Evolutionary conservation across 768 basidiomycete species (phyloP).

Genomic region (Stropharia rugosoannulata): DNA sequence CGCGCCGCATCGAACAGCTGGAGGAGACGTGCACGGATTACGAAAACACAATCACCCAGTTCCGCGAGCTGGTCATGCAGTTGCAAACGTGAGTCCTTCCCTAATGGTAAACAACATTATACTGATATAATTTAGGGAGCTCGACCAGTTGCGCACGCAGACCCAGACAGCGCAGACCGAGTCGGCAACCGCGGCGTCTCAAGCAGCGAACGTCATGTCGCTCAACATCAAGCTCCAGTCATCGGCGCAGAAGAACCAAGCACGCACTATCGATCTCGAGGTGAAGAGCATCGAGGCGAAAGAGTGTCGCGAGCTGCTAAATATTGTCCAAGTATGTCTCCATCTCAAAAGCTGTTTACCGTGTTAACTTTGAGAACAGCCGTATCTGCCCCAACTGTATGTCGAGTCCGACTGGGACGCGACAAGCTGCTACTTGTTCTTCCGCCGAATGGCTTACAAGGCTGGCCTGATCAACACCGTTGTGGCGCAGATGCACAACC

Average conservation of each 20-base stretch:
- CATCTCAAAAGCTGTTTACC: background rate
- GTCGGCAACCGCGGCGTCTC: slow-evolving; percentile 79
- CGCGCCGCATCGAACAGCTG: slow-evolving; percentile 60
- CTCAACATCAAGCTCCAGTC: slow-evolving; percentile 94
- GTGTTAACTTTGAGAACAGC: slow-evolving; percentile 40
- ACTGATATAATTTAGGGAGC: slow-evolving; percentile 55
- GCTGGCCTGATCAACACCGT: slow-evolving; percentile 82
- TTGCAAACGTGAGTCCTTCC: slow-evolving; percentile 63
- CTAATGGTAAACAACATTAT: background rate
- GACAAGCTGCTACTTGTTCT: slow-evolving; percentile 88
- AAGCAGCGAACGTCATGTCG: slow-evolving; percentile 92
- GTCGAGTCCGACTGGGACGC: slow-evolving; percentile 88
- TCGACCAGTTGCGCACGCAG: slow-evolving; percentile 79
- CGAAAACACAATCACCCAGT: slow-evolving; percentile 86
- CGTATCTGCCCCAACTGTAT: slow-evolving; percentile 90
- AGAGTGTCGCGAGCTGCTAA: slow-evolving; percentile 77
- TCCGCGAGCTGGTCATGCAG: slow-evolving; percentile 86
- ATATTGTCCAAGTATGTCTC: slow-evolving; percentile 71
- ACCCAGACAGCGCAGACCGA: slow-evolving; percentile 84
- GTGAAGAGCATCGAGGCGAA: slow-evolving; percentile 80
- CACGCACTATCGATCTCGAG: slow-evolving; percentile 87
- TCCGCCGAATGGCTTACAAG: slow-evolving; percentile 86
- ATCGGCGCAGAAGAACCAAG: slow-evolving; percentile 87
- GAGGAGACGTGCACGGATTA: slow-evolving; percentile 84
- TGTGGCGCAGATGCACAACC: slow-evolving; percentile 77